Evolutionary conservation across 768 basidiomycete genomes (phyloP).

Genomic region (Brasilioporus rufonigricans): DNA sequence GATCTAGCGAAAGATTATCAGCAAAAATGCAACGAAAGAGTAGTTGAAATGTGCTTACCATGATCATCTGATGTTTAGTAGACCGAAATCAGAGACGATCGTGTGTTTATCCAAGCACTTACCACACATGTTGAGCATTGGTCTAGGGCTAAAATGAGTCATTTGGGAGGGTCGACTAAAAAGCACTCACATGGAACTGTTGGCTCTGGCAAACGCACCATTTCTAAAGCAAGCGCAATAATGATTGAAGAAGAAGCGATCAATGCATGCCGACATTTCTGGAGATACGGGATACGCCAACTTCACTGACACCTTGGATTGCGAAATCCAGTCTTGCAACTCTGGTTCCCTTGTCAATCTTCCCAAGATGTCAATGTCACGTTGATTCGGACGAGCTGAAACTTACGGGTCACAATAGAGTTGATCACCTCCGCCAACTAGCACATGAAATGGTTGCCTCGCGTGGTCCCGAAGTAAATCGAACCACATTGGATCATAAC

Average conservation of each 20-base stretch:
- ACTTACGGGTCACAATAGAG: constrained; percentile 80
- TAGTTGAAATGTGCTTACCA: constrained; percentile 42
- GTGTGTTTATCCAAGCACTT: constrained; percentile 20
- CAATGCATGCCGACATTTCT: constrained; percentile 73
- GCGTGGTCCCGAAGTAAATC: constrained; percentile 86
- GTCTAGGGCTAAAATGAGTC: constrained; percentile 42
- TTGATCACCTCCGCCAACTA: constrained; percentile 94
- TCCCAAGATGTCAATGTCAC: constrained; percentile 2
- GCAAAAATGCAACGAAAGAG: neutral
- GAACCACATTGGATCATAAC: constrained; percentile 91
- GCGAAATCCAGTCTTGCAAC: constrained; percentile 79
- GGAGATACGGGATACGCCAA: constrained; percentile 57
- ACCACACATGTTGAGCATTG: constrained; percentile 89
- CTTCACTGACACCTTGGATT: constrained; percentile 57
- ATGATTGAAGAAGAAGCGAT: constrained; percentile 88
- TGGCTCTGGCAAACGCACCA: constrained; percentile 89
- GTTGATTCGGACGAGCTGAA: neutral
- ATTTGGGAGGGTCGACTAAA: neutral
- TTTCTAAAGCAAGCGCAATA: constrained; percentile 85
- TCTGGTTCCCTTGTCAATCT: constrained; percentile 86
- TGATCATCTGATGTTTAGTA: constrained; percentile 62
- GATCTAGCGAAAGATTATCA: constrained; percentile 36
- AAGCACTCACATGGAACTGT: constrained; percentile 75
- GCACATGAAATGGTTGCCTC: constrained; percentile 79
- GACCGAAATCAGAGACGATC: neutral